Percentiles rank a stretch among this genome's conserved stretches.
These are phyloP conservation scores for Yamadazyma dendronema DNA, from an alignment of 1,139 yeast species.

Conservation along the genomic window DNA sequence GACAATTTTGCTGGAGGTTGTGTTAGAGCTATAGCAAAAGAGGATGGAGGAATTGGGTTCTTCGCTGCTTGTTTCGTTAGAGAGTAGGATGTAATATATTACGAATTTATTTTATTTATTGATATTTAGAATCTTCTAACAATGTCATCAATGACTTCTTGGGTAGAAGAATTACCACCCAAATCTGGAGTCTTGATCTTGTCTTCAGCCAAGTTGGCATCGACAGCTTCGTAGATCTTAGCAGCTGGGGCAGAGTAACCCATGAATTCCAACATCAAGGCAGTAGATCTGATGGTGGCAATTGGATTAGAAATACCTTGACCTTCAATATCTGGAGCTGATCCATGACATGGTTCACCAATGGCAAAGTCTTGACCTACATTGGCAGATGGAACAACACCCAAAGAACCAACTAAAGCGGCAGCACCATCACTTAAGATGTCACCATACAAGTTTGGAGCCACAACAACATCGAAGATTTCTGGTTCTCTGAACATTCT, in stretches of 20 bases:
- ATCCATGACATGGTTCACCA: slow-evolving; percentile 99
- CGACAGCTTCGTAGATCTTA: slow-evolving; percentile 89
- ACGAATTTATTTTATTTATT: too few relatives aligned
- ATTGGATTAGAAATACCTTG: slow-evolving; percentile 93
- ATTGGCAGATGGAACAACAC: slow-evolving; percentile 97
- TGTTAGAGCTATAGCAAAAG: slow-evolving; percentile 78
- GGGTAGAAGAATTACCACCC: slow-evolving; percentile 86
- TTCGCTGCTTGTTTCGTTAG: slow-evolving; percentile 75
- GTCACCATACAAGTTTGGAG: slow-evolving; percentile 97
- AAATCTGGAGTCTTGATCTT: slow-evolving; percentile 87
- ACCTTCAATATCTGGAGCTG: slow-evolving; percentile 98
- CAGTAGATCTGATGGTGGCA: slow-evolving; percentile 96
- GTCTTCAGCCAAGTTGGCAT: slow-evolving; percentile 83
- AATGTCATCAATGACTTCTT: slow-evolving; percentile 82
- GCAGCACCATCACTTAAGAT: slow-evolving; percentile 98
- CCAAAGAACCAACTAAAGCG: slow-evolving; percentile 95
- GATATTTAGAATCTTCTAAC: slow-evolving; percentile 33
- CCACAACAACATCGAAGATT: slow-evolving; percentile 94
- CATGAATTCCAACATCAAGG: slow-evolving; percentile 94
- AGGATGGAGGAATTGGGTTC: slow-evolving; percentile 96
- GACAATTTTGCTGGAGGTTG: slow-evolving; percentile 76
- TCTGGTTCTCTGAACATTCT: slow-evolving; percentile 98
- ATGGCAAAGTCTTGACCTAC: slow-evolving; percentile 95
- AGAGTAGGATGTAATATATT: too few relatives aligned
- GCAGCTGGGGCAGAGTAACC: slow-evolving; percentile 91